phyloP scores from a whole-genome alignment of 2,329 filamentous ascomycete species.

The Cytospora mali region DNA sequence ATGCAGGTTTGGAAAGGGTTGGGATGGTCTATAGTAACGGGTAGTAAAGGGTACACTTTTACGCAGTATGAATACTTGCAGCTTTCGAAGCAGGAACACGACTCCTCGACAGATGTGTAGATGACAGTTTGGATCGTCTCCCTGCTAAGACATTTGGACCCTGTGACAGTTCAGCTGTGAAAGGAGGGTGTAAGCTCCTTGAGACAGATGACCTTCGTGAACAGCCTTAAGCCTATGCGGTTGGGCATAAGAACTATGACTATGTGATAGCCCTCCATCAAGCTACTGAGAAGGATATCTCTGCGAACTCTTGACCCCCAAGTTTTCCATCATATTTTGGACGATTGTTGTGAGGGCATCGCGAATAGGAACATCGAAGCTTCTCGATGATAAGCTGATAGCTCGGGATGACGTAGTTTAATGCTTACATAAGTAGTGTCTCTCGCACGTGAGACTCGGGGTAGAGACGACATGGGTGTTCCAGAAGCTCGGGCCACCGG shows the following conservation, averaged over 20 bases:
- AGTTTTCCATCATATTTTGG: background rate
- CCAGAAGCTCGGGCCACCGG: slow-evolving; percentile 24
- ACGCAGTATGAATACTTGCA: background rate
- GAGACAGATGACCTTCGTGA: slow-evolving; percentile 1
- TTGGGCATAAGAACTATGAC: background rate
- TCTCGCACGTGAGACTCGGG: background rate
- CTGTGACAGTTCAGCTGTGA: slow-evolving; percentile 3
- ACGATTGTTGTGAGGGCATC: background rate
- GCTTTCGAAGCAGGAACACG: background rate
- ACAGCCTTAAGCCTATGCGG: background rate
- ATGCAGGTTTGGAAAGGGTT: background rate
- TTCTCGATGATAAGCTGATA: background rate
- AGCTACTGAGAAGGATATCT: background rate
- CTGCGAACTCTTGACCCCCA: background rate
- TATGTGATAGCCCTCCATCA: background rate
- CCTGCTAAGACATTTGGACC: background rate
- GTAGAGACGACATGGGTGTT: slow-evolving; percentile 17
- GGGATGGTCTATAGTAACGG: background rate
- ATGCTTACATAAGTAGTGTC: slow-evolving; percentile 17
- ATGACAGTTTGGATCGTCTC: background rate
- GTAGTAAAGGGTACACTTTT: background rate
- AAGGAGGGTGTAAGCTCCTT: slow-evolving; percentile 8
- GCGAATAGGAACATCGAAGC: background rate
- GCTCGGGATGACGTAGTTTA: slow-evolving; percentile 7
- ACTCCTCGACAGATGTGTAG: no score